These are phyloP conservation scores for Forsythia suspensa DNA, from an alignment of 257 asterid genomes.

Conservation along the genomic window DNA sequence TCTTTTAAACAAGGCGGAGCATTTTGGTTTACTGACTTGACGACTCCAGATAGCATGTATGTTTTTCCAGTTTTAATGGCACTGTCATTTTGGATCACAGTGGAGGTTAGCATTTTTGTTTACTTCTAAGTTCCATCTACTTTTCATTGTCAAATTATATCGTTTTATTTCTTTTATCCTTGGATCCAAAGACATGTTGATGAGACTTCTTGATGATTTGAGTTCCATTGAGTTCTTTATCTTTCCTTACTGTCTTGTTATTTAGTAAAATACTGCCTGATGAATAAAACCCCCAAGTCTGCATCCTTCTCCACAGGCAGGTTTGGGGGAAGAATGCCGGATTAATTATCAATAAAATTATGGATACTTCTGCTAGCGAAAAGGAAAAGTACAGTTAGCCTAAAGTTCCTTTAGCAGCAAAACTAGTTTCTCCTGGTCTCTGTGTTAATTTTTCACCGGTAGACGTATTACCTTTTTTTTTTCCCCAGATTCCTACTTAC, in stretches of 20 bases:
- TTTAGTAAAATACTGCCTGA: not conserved
- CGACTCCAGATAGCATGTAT: constrained; percentile 79
- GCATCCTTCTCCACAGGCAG: too few species aligned
- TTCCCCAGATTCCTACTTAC: not conserved
- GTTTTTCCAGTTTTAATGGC: constrained; percentile 83
- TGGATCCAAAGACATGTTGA: not conserved
- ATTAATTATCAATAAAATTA: not conserved
- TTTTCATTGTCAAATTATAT: not conserved
- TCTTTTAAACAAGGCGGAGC: constrained; percentile 91
- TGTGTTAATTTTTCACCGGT: too few species aligned
- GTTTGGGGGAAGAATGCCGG: not conserved
- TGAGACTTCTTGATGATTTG: constrained; percentile 11
- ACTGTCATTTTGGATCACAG: constrained; percentile 86
- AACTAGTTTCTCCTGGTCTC: not conserved
- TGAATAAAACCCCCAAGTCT: not conserved
- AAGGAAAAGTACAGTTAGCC: not conserved
- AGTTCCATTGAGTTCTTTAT: not conserved
- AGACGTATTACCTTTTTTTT: too few species aligned
- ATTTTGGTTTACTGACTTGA: constrained; percentile 87
- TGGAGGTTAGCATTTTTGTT: constrained; percentile 64
- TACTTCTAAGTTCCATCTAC: constrained; percentile 1
- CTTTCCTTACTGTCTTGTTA: not conserved
- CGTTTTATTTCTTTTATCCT: not conserved
- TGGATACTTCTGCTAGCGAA: not conserved
- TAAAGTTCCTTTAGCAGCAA: not conserved